Evolutionary conservation across 2,329 filamentous ascomycete species (phyloP).

Genomic region (Cladophialophora bantiana): DNA sequence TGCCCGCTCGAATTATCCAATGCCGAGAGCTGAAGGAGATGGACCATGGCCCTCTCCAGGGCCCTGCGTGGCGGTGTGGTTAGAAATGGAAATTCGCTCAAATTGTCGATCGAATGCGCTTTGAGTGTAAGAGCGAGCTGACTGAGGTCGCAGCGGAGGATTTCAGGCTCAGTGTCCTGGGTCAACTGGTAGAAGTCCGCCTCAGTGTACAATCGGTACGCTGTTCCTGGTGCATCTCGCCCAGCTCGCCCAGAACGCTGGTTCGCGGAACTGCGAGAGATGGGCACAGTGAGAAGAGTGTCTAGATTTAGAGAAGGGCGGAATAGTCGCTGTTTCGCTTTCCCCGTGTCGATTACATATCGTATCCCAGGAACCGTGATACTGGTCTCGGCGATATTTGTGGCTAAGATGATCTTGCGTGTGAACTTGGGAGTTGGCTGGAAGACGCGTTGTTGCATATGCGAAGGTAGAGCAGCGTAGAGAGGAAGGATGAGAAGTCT

Average conservation of each 20-base stretch:
- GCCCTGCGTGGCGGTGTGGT: constrained; percentile 79
- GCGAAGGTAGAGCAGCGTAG: constrained; percentile 87
- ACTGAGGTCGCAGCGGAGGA: constrained; percentile 85
- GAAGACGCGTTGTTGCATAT: constrained; percentile 86
- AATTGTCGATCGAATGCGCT: constrained; percentile 82
- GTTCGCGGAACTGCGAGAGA: constrained; percentile 91
- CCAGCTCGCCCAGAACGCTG: constrained; percentile 92
- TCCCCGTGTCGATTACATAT: constrained; percentile 90
- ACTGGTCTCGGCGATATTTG: constrained; percentile 98
- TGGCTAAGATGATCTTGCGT: constrained; percentile 88
- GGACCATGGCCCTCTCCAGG: constrained; percentile 80
- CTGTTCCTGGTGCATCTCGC: constrained; percentile 88
- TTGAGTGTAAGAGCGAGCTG: constrained; percentile 92
- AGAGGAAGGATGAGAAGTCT: constrained; percentile 76
- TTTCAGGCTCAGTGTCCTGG: constrained; percentile 82
- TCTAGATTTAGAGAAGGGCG: constrained; percentile 84
- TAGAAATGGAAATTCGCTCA: constrained; percentile 83
- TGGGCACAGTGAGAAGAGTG: constrained; percentile 85
- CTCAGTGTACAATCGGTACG: constrained; percentile 87
- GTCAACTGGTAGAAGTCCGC: constrained; percentile 73
- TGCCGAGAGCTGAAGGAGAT: constrained; percentile 79
- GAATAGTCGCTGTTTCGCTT: constrained; percentile 93
- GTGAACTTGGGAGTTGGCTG: constrained; percentile 74
- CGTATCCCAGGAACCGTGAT: constrained; percentile 93
- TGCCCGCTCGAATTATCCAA: constrained; percentile 69